Base-by-base conservation (phyloP, 179 eudicot genomes). In the Carnegiea gigantea region DNA sequence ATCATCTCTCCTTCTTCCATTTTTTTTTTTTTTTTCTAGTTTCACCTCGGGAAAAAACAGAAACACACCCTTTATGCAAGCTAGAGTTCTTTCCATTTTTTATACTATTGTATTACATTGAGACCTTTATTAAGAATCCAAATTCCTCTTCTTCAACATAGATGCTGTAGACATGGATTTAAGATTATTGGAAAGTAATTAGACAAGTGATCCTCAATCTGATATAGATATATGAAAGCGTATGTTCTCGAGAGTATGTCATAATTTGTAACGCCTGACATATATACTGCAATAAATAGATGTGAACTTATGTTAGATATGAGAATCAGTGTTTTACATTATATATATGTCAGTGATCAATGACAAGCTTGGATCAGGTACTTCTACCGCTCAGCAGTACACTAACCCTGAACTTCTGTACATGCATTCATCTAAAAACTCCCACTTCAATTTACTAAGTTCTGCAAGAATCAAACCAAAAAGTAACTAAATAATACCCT, bases 261-360 rank as follows among this genome's bases (percentile, higher is more conserved):
- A 38, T 38, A 38, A 38, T 38, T 38, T 40, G 44, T 5, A 40
- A 40, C 6, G 44, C 9, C 44, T 5, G 44, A 40, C 44, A 40
- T 40, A 40, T 54, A 15, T 18, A 54, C 20, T 5, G 3, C 62
- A 54, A 15, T 20, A 17, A 62, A 62, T 14, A 60, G 48, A n/a
- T n/a, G 54, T 77, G 54, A 70, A n/a, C 44, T 64, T 12, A 1
- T 44, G 68, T 62, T 21, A n/a, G 9, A 23, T 62, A 62, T 62
- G 68, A 62, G 23, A 62, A 62, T 62, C 68, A 62, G 68, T 65
- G 49, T 44, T 0, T 44, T 49, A 64, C 20, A 78, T 15, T 57
- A 78, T 26, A 28, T n/a, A 2, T n/a, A 78, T 70, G 59, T 44
- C 80, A 43, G 12, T 78, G 73, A 78, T 78, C 62, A 78, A 67